Base-by-base conservation (phyloP, 768 basidiomycete genomes). In the Epithele typhae region DNA sequence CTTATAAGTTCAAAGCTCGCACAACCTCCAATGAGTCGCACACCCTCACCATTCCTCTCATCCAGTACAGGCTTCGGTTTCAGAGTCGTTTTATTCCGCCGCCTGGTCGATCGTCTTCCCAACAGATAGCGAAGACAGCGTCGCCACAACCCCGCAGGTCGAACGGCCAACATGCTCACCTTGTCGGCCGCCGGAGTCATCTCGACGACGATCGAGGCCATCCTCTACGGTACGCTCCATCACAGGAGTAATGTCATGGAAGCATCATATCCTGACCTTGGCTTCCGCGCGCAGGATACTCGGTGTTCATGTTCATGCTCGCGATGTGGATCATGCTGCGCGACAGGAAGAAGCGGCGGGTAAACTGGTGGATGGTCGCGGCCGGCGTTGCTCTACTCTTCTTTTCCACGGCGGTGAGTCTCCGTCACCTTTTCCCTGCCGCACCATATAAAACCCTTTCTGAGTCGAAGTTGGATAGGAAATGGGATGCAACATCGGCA, bases 241-340 rank as follows among this genome's bases (percentile, higher is more conserved):
- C 30, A 32, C 30, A 32, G 9, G 9, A 32, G 9, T 32, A 9
- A 9, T 15, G 9, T 15, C 30, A 15, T 32, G 15, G 15, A 32
- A 32, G 30, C 9, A 9, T 9, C 30, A 9, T 15, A 32, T 32
- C 9, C n/a, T n/a, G 9, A 32, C 15, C 15, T 32, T 32, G 9
- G 30, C 9, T 32, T 32, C 35, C 9, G 18, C 27, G 36, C 12
- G 6, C 36, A 59, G 58, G 58, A 25, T 59, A 53, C 25, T 56
- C 55, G 5, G 51, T 57, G 9, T 50, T 59, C 32, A 59, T 59
- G 58, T 59, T 55, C 49, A 51, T 46, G 24, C 39, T 59, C 32
- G 53, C 58, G n/a, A 44, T 53, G 37, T 56, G 53, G 51, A 56
- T 59, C 33, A 46, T 59, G 46, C 46, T 55, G 14, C 55, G 51